Percentiles rank a stretch among this genome's conserved stretches.
Evolutionary conservation across 495 filamentous ascomycete genomes (phyloP).

Genomic region (Tuber brumale): DNA sequence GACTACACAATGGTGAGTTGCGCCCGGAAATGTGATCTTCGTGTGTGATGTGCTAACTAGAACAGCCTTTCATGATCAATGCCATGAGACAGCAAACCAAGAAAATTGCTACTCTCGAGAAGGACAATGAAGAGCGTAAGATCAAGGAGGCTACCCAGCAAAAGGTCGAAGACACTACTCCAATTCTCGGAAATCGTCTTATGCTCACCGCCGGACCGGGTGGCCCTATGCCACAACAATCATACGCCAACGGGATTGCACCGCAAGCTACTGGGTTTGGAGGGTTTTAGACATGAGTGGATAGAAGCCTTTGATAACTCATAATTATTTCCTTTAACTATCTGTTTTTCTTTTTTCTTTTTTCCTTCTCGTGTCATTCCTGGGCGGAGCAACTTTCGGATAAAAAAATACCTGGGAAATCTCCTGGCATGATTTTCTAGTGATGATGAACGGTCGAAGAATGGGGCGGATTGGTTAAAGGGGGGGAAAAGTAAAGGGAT

Average conservation of each 20-base stretch:
- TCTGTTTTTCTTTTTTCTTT: not conserved
- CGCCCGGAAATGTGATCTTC: not conserved
- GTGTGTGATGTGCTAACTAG: conserved; percentile 20
- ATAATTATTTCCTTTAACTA: not conserved
- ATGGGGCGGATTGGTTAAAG: not conserved
- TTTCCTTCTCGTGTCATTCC: not conserved
- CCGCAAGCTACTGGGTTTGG: conserved; percentile 72
- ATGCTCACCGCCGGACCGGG: conserved; percentile 95
- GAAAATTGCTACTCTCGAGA: conserved; percentile 76
- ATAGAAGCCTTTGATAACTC: not conserved
- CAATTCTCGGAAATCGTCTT: conserved; percentile 84
- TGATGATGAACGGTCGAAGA: not conserved
- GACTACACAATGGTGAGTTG: conserved; percentile 82
- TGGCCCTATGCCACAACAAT: conserved; percentile 54
- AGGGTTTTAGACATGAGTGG: conserved; percentile 48
- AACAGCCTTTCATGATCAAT: conserved; percentile 92
- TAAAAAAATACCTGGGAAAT: not conserved
- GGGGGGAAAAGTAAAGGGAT: not conserved
- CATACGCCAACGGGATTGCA: conserved; percentile 71
- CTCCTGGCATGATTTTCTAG: not conserved
- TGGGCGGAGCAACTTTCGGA: not conserved
- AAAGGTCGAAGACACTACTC: conserved; percentile 83
- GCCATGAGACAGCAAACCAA: conserved; percentile 83
- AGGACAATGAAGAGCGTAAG: conserved; percentile 97
- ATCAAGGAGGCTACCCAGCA: conserved; percentile 74